phyloP scores from a whole-genome alignment of 176 grass and related monocot species.

The Eragrostis nindensis region DNA sequence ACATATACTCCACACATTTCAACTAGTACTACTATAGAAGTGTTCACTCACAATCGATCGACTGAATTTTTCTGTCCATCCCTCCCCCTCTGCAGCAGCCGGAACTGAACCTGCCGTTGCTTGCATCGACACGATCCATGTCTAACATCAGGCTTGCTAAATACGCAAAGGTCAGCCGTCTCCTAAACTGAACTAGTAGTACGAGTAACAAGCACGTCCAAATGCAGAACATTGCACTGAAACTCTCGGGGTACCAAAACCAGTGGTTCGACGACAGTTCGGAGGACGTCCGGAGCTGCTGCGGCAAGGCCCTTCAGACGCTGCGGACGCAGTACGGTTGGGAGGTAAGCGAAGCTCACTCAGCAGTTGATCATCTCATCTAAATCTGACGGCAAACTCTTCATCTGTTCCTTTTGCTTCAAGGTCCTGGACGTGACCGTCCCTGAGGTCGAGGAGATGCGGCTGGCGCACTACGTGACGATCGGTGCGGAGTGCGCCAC shows the following conservation, averaged over 20 bases:
- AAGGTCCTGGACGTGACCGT: constrained; percentile 72
- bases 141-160: constrained; percentile 68
- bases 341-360: constrained; percentile 49
- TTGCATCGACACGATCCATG: constrained; percentile 48
- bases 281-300: constrained; percentile 70
- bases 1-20: neutral
- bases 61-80: no score
- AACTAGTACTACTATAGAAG: neutral
- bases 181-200: no score
- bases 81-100: constrained; percentile 40
- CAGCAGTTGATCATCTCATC: no score
- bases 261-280: constrained; percentile 88
- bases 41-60: no score
- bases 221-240: neutral
- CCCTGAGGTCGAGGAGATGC: constrained; percentile 93
- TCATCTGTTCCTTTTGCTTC: neutral
- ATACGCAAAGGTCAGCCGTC: constrained; percentile 61
- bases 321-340: constrained; percentile 62
- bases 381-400: no score
- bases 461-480: constrained; percentile 84
- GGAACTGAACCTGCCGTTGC: constrained; percentile 68
- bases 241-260: neutral
- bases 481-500: constrained; percentile 88
- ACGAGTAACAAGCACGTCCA: no score
- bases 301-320: constrained; percentile 65